Evolutionary conservation across 257 asterid genomes (phyloP).

Genomic region (Gentiana dahurica): DNA sequence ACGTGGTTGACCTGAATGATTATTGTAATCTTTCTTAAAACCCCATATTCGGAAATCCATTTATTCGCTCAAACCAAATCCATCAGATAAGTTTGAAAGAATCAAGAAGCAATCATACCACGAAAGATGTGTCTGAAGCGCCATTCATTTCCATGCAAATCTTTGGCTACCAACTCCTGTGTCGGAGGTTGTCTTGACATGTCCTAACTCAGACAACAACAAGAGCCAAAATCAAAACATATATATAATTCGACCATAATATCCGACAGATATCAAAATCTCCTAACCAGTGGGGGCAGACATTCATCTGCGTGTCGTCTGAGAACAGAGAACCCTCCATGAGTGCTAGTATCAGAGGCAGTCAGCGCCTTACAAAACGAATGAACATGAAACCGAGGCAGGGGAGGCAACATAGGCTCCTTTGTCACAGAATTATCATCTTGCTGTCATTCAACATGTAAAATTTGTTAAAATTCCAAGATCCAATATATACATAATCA

Average conservation of each 20-base stretch:
- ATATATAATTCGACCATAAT: slow-evolving; percentile 4
- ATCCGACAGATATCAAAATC: background rate
- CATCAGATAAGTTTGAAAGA: slow-evolving; percentile 5
- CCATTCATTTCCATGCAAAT: slow-evolving; percentile 95
- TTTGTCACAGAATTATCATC: slow-evolving; percentile 68
- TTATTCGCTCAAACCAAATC: slow-evolving; percentile 75
- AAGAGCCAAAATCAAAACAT: too few species aligned
- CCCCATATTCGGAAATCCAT: slow-evolving; percentile 13
- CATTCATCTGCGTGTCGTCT: slow-evolving; percentile 98
- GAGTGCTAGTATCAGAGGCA: slow-evolving; percentile 98
- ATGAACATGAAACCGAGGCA: slow-evolving; percentile 69
- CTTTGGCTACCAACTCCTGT: slow-evolving; percentile 86
- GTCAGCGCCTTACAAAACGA: slow-evolving; percentile 93
- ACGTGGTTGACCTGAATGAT: slow-evolving; percentile 78
- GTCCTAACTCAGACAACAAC: slow-evolving; percentile 37
- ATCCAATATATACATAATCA: background rate
- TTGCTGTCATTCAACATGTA: slow-evolving; percentile 35
- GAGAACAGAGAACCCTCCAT: slow-evolving; percentile 94
- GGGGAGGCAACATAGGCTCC: slow-evolving; percentile 47
- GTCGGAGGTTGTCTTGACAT: slow-evolving; percentile 97
- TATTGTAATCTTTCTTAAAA: too few species aligned
- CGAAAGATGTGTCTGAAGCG: slow-evolving; percentile 93
- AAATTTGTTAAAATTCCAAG: background rate
- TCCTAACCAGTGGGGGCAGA: slow-evolving; percentile 79
- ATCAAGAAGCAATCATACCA: slow-evolving; percentile 28